Conservation (phyloP, 2,329 filamentous ascomycete genomes). For the Ophiosphaerella narmari region DNA sequence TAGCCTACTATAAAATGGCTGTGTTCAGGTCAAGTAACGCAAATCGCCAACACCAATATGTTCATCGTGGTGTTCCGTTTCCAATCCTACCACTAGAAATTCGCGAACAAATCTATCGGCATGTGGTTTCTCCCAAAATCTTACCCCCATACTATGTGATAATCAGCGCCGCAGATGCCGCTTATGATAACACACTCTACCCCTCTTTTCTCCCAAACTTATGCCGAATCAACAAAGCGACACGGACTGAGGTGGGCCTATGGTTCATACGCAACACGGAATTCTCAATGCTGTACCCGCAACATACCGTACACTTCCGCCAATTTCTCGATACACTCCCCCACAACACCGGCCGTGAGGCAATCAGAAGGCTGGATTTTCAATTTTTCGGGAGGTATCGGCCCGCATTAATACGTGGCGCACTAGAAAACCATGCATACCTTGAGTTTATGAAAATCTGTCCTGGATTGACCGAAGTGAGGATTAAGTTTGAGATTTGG, state of each 20-base stretch:
- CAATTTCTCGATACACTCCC: conserved; percentile 4
- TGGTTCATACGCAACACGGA: conserved; percentile 2
- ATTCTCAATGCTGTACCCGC: conserved; percentile 3
- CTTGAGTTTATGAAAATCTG: conserved; percentile 5
- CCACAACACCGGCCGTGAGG: not conserved
- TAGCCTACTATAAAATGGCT: no score
- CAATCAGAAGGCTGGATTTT: conserved; percentile 5
- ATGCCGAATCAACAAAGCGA: conserved; percentile 9
- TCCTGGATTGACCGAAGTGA: not conserved
- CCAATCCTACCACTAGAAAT: conserved; percentile 7
- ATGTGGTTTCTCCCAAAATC: not conserved
- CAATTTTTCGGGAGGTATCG: conserved; percentile 5
- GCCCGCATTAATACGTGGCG: not conserved
- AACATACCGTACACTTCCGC: not conserved
- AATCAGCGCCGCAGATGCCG: conserved; percentile 2
- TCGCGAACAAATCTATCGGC: conserved; percentile 4
- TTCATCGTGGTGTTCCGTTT: not conserved
- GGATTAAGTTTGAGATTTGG: conserved; percentile 3
- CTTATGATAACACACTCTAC: not conserved
- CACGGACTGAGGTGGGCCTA: conserved; percentile 7
- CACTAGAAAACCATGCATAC: not conserved
- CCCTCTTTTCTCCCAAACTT: conserved; percentile 7
- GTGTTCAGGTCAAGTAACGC: no score
- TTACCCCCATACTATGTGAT: not conserved
- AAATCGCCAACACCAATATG: no score